Percentiles rank a stretch among this genome's conserved stretches.
These are phyloP conservation scores for Cajanus cajan DNA, from an alignment of 306 rosid genomes.

Conservation along the genomic window DNA sequence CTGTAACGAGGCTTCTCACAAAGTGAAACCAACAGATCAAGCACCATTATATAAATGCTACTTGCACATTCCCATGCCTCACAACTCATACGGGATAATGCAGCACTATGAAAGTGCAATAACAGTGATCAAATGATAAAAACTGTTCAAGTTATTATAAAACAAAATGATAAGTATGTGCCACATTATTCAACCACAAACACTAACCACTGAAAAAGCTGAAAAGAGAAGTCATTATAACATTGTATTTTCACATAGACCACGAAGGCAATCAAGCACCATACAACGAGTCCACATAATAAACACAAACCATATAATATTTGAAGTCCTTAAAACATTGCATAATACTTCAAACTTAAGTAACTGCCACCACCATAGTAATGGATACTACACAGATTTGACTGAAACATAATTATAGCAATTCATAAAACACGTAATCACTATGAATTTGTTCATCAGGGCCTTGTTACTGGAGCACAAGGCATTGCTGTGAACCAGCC, in stretches of 20 bases:
- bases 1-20: no score
- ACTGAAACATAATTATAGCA: slow-evolving; percentile 11
- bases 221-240: slow-evolving; percentile 12
- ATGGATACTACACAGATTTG: neutral
- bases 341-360: slow-evolving; percentile 10
- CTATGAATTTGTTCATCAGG: slow-evolving; percentile 20
- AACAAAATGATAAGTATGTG: neutral
- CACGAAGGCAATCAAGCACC: slow-evolving; percentile 10
- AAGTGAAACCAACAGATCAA: no score
- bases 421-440: neutral
- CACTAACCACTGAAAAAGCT: slow-evolving; percentile 16
- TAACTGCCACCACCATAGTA: neutral
- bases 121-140: neutral
- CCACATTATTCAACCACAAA: neutral
- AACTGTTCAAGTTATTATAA: neutral
- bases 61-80: neutral
- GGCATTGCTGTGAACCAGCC: slow-evolving; percentile 61
- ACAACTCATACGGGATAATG: neutral
- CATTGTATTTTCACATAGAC: slow-evolving; percentile 29
- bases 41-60: no score
- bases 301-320: slow-evolving; percentile 17
- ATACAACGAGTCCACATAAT: slow-evolving; percentile 26
- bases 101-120: neutral
- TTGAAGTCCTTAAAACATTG: slow-evolving; percentile 30
- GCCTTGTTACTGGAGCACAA: slow-evolving; percentile 57